Evolutionary conservation across 768 basidiomycete genomes (phyloP).

Genomic region (Rhodotorula kratochvilovae): DNA sequence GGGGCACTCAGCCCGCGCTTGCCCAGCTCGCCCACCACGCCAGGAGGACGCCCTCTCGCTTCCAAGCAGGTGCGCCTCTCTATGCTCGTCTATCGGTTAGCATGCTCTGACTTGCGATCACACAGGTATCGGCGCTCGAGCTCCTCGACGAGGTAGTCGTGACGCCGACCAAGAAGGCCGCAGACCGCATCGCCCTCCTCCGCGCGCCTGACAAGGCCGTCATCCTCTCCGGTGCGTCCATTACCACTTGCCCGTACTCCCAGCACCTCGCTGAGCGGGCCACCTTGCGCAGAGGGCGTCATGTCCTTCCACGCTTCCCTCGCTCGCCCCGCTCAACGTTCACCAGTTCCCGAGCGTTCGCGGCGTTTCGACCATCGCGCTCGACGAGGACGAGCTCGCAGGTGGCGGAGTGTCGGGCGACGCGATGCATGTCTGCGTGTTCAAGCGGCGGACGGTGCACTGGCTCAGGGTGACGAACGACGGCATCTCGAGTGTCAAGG

Average conservation of each 20-base stretch:
- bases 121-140: constrained; percentile 39
- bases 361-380: constrained; percentile 70
- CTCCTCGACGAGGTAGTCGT: constrained; percentile 66
- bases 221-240: constrained; percentile 64
- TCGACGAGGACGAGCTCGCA: constrained; percentile 58
- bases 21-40: not conserved
- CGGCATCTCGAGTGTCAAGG: constrained; percentile 34
- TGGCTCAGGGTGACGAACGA: constrained; percentile 44
- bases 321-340: constrained; percentile 65
- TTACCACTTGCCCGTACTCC: not conserved
- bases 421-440: constrained; percentile 47
- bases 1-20: constrained; percentile 31
- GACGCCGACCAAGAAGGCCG: constrained; percentile 59
- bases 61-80: not conserved
- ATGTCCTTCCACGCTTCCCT: constrained; percentile 75
- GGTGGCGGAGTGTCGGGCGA: constrained; percentile 32
- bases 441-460: constrained; percentile 47
- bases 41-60: not conserved
- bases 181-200: constrained; percentile 74
- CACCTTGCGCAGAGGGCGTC: constrained; percentile 46
- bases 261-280: constrained; percentile 52
- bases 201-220: constrained; percentile 70
- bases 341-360: constrained; percentile 68
- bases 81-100: too few species aligned
- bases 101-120: not conserved